A percentile compares a stretch with the other conserved stretches of the same genome.
These are phyloP conservation scores for Begonia loranthoides DNA, from an alignment of 306 rosid species.

Conservation along the genomic window DNA sequence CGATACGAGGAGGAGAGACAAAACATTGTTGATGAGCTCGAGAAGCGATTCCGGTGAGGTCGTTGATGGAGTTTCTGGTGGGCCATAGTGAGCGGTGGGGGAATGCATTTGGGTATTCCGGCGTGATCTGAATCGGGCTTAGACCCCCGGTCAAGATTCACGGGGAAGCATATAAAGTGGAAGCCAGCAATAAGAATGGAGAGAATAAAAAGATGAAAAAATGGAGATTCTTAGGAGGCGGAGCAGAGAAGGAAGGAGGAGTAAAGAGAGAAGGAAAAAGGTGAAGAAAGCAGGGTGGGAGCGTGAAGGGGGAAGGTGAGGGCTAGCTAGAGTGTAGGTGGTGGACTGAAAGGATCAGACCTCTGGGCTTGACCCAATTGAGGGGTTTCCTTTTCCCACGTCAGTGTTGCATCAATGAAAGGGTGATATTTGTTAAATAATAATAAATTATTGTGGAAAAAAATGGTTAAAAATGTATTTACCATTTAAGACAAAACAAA, in stretches of 20 bases:
- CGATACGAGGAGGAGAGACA: slow-evolving; percentile 26
- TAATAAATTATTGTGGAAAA: no score
- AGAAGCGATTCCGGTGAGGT: slow-evolving; percentile 32
- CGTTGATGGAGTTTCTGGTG: slow-evolving; percentile 12
- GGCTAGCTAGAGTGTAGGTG: no score
- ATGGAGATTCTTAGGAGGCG: no score
- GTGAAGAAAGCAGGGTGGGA: neutral
- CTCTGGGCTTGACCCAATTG: no score
- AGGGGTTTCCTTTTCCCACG: no score
- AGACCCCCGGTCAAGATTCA: neutral
- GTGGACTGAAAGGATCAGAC: no score
- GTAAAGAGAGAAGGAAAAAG: neutral
- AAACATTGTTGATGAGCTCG: slow-evolving; percentile 26
- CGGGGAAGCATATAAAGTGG: neutral
- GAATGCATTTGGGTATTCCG: slow-evolving; percentile 8
- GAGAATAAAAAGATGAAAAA: no score
- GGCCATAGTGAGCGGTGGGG: slow-evolving; percentile 3
- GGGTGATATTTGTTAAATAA: no score
- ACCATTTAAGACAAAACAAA: no score
- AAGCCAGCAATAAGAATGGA: no score
- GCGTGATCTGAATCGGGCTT: neutral
- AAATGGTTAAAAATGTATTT: no score
- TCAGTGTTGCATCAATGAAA: no score
- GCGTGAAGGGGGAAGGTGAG: slow-evolving; percentile 1
- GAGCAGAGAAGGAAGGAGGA: slow-evolving; percentile 3